A percentile compares a stretch with the other conserved stretches of the same genome.
phyloP scores from a whole-genome alignment of 208 protist genomes.

The Trypanosomatidae sp. region DNA sequence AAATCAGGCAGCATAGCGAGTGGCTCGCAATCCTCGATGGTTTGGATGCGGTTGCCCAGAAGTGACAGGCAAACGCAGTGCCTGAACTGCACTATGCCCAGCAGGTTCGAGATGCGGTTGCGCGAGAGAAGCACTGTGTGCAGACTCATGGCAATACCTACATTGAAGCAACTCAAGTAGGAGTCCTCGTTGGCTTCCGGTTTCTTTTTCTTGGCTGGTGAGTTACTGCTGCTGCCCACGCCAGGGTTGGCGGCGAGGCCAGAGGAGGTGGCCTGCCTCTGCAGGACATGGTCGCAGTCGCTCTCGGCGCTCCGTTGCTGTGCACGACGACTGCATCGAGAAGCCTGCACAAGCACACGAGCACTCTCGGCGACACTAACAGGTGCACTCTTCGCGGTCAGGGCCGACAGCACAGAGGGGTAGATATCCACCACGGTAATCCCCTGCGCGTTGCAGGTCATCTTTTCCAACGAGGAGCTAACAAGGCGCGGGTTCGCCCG shows the following conservation, averaged over 20 bases:
- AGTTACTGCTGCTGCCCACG: not conserved
- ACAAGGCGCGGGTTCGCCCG: slow-evolving; percentile 47
- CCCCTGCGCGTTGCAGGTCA: slow-evolving; percentile 61
- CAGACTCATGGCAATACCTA: slow-evolving; percentile 65
- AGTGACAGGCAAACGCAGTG: slow-evolving; percentile 80
- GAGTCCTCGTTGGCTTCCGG: slow-evolving; percentile 8
- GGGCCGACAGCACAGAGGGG: slow-evolving; percentile 45
- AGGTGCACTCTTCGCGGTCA: slow-evolving; percentile 37
- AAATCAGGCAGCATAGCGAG: slow-evolving; percentile 68
- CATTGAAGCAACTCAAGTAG: slow-evolving; percentile 45
- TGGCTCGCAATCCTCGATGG: slow-evolving; percentile 80
- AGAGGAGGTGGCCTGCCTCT: not conserved
- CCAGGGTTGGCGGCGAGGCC: not conserved
- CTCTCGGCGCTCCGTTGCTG: not conserved
- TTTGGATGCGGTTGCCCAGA: slow-evolving; percentile 69
- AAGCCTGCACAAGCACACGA: slow-evolving; percentile 8
- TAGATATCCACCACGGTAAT: slow-evolving; percentile 80
- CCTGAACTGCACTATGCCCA: slow-evolving; percentile 83
- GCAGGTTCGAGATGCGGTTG: slow-evolving; percentile 54
- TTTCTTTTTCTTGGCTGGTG: not conserved
- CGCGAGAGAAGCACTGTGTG: slow-evolving; percentile 81
- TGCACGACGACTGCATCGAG: not conserved
- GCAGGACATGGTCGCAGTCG: not conserved
- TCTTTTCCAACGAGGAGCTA: slow-evolving; percentile 60
- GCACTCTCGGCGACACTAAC: slow-evolving; percentile 19